Evolutionary conservation across 805 yeast genomes (phyloP).

Genomic region (Schwanniomyces yamadae): DNA sequence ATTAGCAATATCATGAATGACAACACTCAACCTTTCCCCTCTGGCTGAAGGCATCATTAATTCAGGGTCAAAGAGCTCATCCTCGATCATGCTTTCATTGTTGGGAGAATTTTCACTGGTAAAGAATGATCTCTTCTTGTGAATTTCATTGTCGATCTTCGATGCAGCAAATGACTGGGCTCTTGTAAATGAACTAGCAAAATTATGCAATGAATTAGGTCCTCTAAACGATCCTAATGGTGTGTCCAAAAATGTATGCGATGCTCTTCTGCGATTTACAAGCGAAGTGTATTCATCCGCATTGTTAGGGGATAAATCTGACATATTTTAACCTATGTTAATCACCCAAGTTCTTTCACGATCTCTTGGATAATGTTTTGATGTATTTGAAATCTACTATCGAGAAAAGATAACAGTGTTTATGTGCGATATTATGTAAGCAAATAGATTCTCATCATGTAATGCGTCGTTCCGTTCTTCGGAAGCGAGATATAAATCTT

Average conservation of each 20-base stretch:
- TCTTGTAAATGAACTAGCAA: constrained; percentile 75
- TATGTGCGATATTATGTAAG: no score
- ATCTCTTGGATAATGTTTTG: no score
- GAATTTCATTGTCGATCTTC: constrained; percentile 51
- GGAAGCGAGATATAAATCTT: no score
- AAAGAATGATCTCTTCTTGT: constrained; percentile 63
- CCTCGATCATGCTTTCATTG: constrained; percentile 34
- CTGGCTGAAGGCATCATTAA: constrained; percentile 62
- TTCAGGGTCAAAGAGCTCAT: constrained; percentile 67
- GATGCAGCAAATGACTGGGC: constrained; percentile 67
- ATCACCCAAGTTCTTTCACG: no score
- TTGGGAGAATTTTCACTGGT: constrained; percentile 25
- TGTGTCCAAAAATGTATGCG: constrained; percentile 25
- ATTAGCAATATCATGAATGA: constrained; percentile 40
- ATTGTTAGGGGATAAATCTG: constrained; percentile 1
- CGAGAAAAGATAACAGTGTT: no score
- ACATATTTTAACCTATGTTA: background rate
- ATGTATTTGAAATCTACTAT: no score
- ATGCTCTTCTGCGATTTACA: constrained; percentile 15
- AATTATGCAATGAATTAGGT: constrained; percentile 67
- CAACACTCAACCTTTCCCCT: constrained; percentile 65
- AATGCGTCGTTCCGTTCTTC: no score
- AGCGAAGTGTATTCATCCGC: constrained; percentile 27
- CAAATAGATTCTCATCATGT: no score
- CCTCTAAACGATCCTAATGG: constrained; percentile 61